A percentile compares a stretch with the other conserved stretches of the same genome.
phyloP scores from a whole-genome alignment of 2,329 filamentous ascomycete species.

The Rhinocladiella similis region DNA sequence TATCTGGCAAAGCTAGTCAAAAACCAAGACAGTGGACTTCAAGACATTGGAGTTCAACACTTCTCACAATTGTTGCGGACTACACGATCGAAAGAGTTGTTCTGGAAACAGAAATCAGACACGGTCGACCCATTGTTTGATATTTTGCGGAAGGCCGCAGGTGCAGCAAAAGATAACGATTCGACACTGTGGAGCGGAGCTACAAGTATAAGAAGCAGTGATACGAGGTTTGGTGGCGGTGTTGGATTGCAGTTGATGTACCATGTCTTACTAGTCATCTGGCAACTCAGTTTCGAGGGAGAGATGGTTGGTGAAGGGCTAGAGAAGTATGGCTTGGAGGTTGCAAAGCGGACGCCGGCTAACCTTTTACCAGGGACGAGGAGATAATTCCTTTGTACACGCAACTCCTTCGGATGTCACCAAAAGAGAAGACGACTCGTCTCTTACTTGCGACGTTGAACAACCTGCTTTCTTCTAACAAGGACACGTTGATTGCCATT shows the following conservation, averaged over 20 bases:
- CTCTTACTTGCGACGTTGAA: conserved; percentile 84
- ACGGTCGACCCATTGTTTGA: conserved; percentile 79
- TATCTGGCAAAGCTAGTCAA: conserved; percentile 84
- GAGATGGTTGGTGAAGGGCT: conserved; percentile 71
- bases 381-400: conserved; percentile 89
- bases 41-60: conserved; percentile 92
- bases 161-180: conserved; percentile 69
- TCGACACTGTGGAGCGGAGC: conserved; percentile 54
- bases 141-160: conserved; percentile 74
- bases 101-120: conserved; percentile 88
- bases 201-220: conserved; percentile 62
- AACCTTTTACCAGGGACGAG: conserved; percentile 66
- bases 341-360: conserved; percentile 16
- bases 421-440: conserved; percentile 96
- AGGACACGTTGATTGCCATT: conserved; percentile 69
- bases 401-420: conserved; percentile 86
- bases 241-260: conserved; percentile 92
- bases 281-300: conserved; percentile 93
- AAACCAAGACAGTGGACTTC: conserved; percentile 81
- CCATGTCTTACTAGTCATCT: conserved; percentile 87
- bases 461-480: conserved; percentile 79
- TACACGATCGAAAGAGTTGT: conserved; percentile 71
- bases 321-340: conserved; percentile 67
- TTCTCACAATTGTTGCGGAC: conserved; percentile 83
- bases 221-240: conserved; percentile 66